These are phyloP conservation scores for Samsoniella hepiali DNA, from an alignment of 2,329 filamentous ascomycete species.

Conservation along the genomic window DNA sequence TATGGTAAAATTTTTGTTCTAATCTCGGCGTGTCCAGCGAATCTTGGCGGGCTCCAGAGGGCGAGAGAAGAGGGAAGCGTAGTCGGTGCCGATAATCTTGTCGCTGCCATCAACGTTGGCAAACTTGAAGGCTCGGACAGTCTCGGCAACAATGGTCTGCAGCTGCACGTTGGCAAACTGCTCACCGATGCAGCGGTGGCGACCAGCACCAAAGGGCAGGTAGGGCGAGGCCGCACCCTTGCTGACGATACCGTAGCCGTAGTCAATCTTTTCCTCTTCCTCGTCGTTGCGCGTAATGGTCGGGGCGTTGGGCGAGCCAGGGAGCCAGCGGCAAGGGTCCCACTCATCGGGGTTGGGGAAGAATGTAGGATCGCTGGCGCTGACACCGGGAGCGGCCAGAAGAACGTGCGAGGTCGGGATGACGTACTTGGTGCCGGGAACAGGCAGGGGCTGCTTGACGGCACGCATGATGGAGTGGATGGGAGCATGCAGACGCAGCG, in stretches of 20 bases:
- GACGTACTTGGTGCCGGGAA: conserved; percentile 78
- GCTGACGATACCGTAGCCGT: conserved; percentile 88
- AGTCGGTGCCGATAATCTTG: conserved; percentile 66
- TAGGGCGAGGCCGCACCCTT: conserved; percentile 90
- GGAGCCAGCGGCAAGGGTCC: conserved; percentile 90
- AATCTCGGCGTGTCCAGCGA: conserved; percentile 68
- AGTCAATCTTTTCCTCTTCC: conserved; percentile 78
- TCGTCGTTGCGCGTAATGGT: conserved; percentile 46
- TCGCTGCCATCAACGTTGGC: conserved; percentile 69
- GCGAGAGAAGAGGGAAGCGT: conserved; percentile 68
- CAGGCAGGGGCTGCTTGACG: conserved; percentile 81
- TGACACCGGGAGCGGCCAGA: conserved; percentile 81
- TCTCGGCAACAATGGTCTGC: conserved; percentile 74
- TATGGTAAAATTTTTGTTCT: conserved; percentile 21
- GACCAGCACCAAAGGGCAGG: conserved; percentile 87
- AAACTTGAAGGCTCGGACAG: conserved; percentile 79
- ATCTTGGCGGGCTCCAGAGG: conserved; percentile 69
- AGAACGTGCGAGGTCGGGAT: conserved; percentile 79
- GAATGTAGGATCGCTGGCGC: conserved; percentile 65
- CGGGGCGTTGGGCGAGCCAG: conserved; percentile 55
- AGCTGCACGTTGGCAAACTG: conserved; percentile 94
- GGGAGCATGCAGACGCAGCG: conserved; percentile 82
- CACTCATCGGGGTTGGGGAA: conserved; percentile 81
- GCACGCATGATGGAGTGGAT: conserved; percentile 95
- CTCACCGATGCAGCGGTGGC: conserved; percentile 94